Evolutionary conservation across 1,284 basidiomycete genomes (phyloP).

Genomic region (Microbotryum lychnidis-dioicae): DNA sequence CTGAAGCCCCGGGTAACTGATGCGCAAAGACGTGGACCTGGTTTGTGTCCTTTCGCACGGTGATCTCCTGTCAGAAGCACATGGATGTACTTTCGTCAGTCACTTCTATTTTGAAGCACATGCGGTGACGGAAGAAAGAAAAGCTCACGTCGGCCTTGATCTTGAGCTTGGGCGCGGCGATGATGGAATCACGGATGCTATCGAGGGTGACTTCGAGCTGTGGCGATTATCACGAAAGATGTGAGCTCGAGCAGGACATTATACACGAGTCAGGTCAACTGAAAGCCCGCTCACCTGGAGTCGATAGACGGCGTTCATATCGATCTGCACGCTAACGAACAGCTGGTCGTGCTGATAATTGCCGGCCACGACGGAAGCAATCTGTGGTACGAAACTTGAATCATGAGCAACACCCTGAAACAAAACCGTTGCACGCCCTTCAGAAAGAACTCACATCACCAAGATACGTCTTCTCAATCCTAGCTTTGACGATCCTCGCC

Average conservation of each 20-base stretch:
- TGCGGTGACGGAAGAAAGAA: not conserved
- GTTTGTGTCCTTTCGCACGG: slow-evolving; percentile 47
- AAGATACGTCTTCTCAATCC: slow-evolving; percentile 88
- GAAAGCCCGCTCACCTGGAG: slow-evolving; percentile 55
- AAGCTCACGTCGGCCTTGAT: slow-evolving; percentile 67
- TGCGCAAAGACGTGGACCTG: slow-evolving; percentile 67
- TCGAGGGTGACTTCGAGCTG: slow-evolving; percentile 88
- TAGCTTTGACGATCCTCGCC: slow-evolving; percentile 93
- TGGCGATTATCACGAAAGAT: not conserved
- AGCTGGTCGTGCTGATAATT: slow-evolving; percentile 89
- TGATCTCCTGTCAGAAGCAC: slow-evolving; percentile 21
- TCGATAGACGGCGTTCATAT: slow-evolving; percentile 78
- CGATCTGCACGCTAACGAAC: slow-evolving; percentile 88
- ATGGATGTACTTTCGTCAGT: not conserved
- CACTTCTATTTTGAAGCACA: no score
- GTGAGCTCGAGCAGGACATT: not conserved
- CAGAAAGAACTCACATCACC: slow-evolving; percentile 63
- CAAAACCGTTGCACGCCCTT: not conserved
- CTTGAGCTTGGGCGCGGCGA: slow-evolving; percentile 81
- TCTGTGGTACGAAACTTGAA: slow-evolving; percentile 44
- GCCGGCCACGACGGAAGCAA: slow-evolving; percentile 88
- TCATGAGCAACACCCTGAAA: not conserved
- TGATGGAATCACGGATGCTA: slow-evolving; percentile 86
- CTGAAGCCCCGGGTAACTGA: slow-evolving; percentile 57
- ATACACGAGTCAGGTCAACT: slow-evolving; percentile 18